Conservation (phyloP, 495 filamentous ascomycete species). For the Xylaria telfairii region DNA sequence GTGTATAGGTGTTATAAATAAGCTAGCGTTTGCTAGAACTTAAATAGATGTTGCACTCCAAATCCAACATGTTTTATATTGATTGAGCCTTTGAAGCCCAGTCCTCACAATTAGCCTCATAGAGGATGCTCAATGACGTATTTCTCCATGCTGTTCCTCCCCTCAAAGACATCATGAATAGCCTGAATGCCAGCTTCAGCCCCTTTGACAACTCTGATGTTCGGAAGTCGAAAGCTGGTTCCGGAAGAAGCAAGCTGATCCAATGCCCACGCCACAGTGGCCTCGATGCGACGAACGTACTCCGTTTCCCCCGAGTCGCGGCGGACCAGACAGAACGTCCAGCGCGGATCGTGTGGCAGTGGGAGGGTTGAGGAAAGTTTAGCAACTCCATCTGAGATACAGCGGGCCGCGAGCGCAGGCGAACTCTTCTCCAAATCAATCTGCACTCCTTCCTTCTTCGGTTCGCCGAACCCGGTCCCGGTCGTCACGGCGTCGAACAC, state of each 20-base stretch:
- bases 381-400: neutral
- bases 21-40: neutral
- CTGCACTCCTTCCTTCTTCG: neutral
- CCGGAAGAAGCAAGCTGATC: neutral
- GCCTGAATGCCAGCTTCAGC: constrained; percentile 1
- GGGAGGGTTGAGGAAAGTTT: neutral
- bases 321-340: neutral
- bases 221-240: neutral
- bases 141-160: constrained; percentile 20
- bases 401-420: neutral
- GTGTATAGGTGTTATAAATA: neutral
- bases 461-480: constrained; percentile 1
- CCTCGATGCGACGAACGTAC: neutral
- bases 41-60: neutral
- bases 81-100: neutral
- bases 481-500: constrained; percentile 19
- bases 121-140: constrained; percentile 15
- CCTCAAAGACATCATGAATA: constrained; percentile 18
- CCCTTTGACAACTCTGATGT: neutral
- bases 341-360: neutral
- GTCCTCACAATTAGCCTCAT: neutral
- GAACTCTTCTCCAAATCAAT: neutral
- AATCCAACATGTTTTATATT: neutral
- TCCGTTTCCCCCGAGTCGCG: neutral
- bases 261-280: neutral